Conservation (phyloP, 2,329 filamentous ascomycete species). For the Zasmidium cellare region DNA sequence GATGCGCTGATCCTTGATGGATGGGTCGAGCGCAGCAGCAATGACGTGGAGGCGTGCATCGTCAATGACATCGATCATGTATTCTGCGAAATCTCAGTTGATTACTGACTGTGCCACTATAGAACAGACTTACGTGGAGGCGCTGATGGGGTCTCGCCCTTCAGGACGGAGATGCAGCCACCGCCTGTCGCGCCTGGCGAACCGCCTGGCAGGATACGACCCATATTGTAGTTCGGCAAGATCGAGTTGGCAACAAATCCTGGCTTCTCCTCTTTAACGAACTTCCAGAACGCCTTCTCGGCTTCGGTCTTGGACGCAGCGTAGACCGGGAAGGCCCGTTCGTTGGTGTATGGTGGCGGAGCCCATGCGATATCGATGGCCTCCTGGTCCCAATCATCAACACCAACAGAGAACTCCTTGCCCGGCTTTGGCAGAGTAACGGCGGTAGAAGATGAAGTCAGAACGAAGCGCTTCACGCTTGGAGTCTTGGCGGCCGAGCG, state of each 20-base stretch:
- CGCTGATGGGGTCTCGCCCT: constrained; percentile 15
- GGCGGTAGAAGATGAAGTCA: constrained; percentile 44
- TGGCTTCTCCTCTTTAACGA: constrained; percentile 45
- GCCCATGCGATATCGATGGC: constrained; percentile 37
- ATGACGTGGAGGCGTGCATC: constrained; percentile 54
- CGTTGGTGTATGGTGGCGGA: constrained; percentile 27
- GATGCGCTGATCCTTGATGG: constrained; percentile 52
- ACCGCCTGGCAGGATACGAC: constrained; percentile 17
- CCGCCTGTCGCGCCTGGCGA: constrained; percentile 18
- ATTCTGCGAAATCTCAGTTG: constrained; percentile 13
- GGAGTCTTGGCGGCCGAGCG: constrained; percentile 43
- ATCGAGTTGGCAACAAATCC: constrained; percentile 46
- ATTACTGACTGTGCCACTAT: too few species aligned
- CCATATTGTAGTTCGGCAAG: constrained; percentile 30
- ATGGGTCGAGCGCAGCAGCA: constrained; percentile 46
- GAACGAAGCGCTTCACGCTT: constrained; percentile 45
- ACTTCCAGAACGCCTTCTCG: constrained; percentile 51
- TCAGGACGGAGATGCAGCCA: constrained; percentile 16
- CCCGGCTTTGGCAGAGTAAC: constrained; percentile 36
- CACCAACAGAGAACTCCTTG: constrained; percentile 35
- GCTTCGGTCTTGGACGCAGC: constrained; percentile 48
- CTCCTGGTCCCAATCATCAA: constrained; percentile 31
- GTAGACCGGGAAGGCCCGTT: constrained; percentile 40
- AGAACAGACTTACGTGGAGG: constrained; percentile 20
- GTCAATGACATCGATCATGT: constrained; percentile 52